Conservation (phyloP, 768 basidiomycete species). For the Lactarius indigo region DNA sequence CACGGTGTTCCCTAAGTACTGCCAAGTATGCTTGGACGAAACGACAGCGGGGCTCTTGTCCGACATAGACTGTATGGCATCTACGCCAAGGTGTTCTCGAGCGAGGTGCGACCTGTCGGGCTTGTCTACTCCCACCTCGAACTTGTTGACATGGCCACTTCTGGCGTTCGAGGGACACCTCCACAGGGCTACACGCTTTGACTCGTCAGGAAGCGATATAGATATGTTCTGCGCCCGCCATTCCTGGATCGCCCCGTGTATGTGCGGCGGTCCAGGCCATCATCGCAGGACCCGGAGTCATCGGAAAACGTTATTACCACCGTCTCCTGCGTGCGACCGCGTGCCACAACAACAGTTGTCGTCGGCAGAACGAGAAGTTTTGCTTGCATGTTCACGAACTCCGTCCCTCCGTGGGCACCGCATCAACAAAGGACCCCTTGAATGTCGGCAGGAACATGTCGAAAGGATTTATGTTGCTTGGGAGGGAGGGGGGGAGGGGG, state of each 20-base stretch:
- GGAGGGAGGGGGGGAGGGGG: background rate
- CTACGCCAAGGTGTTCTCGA: background rate
- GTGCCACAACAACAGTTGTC: background rate
- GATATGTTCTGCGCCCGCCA: background rate
- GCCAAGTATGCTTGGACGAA: background rate
- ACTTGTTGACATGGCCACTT: background rate
- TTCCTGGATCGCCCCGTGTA: background rate
- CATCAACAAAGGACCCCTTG: background rate
- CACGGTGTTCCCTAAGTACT: conserved; percentile 6
- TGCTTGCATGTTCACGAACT: background rate
- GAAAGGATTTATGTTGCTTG: background rate
- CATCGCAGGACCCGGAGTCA: background rate
- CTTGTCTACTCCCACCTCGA: background rate
- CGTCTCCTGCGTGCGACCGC: background rate
- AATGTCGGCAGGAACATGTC: background rate
- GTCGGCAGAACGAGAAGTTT: background rate
- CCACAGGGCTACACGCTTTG: background rate
- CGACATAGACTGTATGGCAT: background rate
- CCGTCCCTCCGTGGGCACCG: background rate
- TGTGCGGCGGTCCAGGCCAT: conserved; percentile 6
- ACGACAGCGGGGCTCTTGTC: no score
- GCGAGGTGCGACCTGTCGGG: background rate
- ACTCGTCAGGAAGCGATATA: background rate
- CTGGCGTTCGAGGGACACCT: background rate
- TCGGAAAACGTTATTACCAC: background rate